Conservation (phyloP, 2,329 filamentous ascomycete genomes). For the Ascochyta lentis region DNA sequence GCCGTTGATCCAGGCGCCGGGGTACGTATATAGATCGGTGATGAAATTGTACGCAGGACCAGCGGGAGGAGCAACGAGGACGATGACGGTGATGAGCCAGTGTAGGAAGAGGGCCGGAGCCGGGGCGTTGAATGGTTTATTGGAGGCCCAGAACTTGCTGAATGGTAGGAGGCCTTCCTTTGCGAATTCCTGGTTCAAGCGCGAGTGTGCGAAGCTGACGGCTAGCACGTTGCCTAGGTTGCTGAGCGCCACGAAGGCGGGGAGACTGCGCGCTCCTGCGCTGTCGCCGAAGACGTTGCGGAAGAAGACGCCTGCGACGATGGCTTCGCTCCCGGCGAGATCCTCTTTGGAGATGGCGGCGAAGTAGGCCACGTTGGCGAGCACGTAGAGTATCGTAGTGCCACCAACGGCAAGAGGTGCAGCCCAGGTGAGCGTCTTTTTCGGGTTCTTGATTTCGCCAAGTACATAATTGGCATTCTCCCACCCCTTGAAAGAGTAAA, state of each 20-base stretch:
- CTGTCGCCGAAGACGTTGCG: slow-evolving; percentile 65
- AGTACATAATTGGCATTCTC: slow-evolving; percentile 69
- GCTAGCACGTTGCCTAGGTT: slow-evolving; percentile 69
- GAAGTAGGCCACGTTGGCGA: slow-evolving; percentile 72
- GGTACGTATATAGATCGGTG: slow-evolving; percentile 57
- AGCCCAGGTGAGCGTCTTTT: slow-evolving; percentile 61
- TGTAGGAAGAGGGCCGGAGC: slow-evolving; percentile 63
- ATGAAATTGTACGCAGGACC: slow-evolving; percentile 74
- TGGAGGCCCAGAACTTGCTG: slow-evolving; percentile 71
- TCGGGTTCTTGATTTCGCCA: slow-evolving; percentile 63
- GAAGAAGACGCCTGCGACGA: slow-evolving; percentile 68
- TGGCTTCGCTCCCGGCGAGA: slow-evolving; percentile 64
- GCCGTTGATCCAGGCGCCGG: slow-evolving; percentile 47
- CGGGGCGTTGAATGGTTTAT: slow-evolving; percentile 71
- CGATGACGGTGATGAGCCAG: slow-evolving; percentile 69
- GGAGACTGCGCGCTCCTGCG: slow-evolving; percentile 53
- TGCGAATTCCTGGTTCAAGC: slow-evolving; percentile 70
- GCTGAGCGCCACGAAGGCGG: slow-evolving; percentile 65
- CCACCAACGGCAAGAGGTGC: slow-evolving; percentile 65
- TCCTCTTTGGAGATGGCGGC: slow-evolving; percentile 66
- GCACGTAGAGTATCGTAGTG: slow-evolving; percentile 66
- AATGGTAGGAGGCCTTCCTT: slow-evolving; percentile 74
- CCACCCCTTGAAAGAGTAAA: slow-evolving; percentile 70
- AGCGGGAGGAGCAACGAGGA: slow-evolving; percentile 70
- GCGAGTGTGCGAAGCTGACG: slow-evolving; percentile 65